These are phyloP conservation scores for Trichosanthes cucumerina DNA, from an alignment of 306 rosid genomes.

Conservation along the genomic window DNA sequence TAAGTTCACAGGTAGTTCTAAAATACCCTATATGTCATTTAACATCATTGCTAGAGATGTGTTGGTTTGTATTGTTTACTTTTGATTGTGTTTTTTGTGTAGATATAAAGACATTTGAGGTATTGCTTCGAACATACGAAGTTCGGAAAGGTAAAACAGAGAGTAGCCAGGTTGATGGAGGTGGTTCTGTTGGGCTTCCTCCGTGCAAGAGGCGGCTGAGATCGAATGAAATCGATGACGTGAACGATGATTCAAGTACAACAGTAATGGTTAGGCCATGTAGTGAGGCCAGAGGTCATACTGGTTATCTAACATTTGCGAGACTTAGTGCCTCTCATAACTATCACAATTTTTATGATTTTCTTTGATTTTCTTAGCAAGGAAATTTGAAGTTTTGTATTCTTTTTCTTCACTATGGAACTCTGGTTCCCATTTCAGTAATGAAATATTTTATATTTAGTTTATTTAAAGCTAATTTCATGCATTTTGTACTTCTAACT, in stretches of 20 bases:
- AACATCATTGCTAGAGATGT: no score
- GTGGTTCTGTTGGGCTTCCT: constrained; percentile 14
- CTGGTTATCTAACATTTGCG: constrained; percentile 83
- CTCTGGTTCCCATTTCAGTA: neutral
- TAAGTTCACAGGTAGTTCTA: constrained; percentile 43
- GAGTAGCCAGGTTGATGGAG: constrained; percentile 1
- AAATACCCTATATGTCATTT: neutral
- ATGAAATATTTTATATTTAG: no score
- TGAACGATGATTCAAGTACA: constrained; percentile 20
- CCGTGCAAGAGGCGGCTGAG: constrained; percentile 29
- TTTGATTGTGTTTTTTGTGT: neutral
- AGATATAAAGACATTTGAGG: constrained; percentile 82
- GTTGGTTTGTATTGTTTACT: neutral
- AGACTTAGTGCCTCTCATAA: constrained; percentile 52
- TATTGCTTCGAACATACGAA: constrained; percentile 64
- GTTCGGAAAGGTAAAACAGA: constrained; percentile 23
- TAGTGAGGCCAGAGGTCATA: constrained; percentile 44
- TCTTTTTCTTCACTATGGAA: neutral
- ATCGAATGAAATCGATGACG: constrained; percentile 12
- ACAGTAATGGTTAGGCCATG: constrained; percentile 54
- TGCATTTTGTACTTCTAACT: neutral
- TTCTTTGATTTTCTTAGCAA: neutral
- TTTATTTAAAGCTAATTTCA: neutral
- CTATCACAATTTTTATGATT: neutral
- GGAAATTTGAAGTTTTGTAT: neutral